These are phyloP conservation scores for Trichoderma sp. DNA, from an alignment of 2,329 filamentous ascomycete genomes.

Conservation along the genomic window DNA sequence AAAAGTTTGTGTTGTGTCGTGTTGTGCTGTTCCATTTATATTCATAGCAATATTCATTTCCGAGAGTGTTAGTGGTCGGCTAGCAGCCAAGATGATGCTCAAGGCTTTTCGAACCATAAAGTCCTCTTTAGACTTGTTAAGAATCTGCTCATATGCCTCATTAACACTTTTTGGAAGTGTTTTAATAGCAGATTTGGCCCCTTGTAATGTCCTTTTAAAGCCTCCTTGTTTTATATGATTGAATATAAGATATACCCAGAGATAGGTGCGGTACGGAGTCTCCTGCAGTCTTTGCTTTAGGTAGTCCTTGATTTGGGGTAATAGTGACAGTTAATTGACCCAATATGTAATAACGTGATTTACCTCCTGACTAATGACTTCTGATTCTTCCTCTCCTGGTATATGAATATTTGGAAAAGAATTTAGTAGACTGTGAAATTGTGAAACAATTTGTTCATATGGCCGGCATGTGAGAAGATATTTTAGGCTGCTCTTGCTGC, in stretches of 20 bases:
- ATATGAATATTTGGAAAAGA: conserved; percentile 38
- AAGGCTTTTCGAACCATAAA: no score
- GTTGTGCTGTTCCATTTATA: background rate
- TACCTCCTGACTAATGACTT: conserved; percentile 40
- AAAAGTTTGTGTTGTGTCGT: conserved; percentile 16
- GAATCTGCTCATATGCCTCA: conserved; percentile 36
- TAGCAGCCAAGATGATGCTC: no score
- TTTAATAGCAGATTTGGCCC: conserved; percentile 28
- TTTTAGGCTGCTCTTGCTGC: conserved; percentile 31
- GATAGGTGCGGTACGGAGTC: conserved; percentile 39
- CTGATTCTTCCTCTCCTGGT: conserved; percentile 41
- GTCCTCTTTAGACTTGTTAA: conserved; percentile 30
- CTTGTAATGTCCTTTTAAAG: conserved; percentile 31
- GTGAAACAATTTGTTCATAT: conserved; percentile 33
- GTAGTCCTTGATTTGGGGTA: conserved; percentile 20
- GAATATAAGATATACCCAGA: conserved; percentile 43
- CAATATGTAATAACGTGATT: conserved; percentile 39
- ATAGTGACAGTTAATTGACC: conserved; percentile 30
- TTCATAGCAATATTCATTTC: background rate
- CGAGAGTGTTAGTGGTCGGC: no score
- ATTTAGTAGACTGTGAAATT: conserved; percentile 30
- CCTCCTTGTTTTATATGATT: conserved; percentile 30
- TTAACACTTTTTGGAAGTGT: conserved; percentile 35
- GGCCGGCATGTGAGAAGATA: conserved; percentile 42
- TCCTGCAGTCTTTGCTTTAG: background rate